These are phyloP conservation scores for Dunaliella primolecta DNA, from an alignment of 139 green algal species.

Conservation along the genomic window DNA sequence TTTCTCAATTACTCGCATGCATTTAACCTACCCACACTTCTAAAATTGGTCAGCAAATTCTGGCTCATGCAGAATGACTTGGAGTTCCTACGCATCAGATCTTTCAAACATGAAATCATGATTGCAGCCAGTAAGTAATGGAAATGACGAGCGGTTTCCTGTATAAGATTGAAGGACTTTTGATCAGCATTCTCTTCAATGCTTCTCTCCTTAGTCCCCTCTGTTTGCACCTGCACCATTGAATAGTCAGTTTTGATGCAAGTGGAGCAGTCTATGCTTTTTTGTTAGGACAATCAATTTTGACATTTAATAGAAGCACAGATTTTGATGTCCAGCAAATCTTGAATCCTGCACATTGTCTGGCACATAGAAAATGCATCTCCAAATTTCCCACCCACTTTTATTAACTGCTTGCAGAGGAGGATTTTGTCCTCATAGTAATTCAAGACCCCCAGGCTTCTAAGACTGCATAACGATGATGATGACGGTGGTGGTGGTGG, in stretches of 20 bases:
- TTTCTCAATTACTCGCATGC: not conserved
- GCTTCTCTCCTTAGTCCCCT: not conserved
- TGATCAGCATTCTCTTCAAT: not conserved
- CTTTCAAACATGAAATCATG: slow-evolving; percentile 75
- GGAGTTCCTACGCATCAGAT: slow-evolving; percentile 73
- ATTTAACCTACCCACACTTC: not conserved
- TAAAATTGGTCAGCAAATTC: not conserved
- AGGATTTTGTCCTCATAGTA: slow-evolving; percentile 73
- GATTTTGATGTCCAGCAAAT: not conserved
- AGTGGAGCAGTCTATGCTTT: not conserved
- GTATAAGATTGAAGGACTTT: too few species aligned
- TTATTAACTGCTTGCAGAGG: slow-evolving; percentile 36
- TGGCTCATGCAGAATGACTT: slow-evolving; percentile 58
- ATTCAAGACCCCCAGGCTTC: slow-evolving; percentile 59
- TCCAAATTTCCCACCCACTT: not conserved
- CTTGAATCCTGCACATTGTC: not conserved
- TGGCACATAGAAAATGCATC: not conserved
- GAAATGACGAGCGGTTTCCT: too few species aligned
- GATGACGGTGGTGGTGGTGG: too few species aligned
- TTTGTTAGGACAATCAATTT: not conserved
- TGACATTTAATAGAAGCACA: not conserved
- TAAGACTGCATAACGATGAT: too few species aligned
- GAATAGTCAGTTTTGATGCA: not conserved
- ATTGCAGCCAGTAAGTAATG: slow-evolving; percentile 52
- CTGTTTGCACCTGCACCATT: not conserved